phyloP scores from a whole-genome alignment of 1,284 basidiomycete genomes.

The Rhodotorula sp. region DNA sequence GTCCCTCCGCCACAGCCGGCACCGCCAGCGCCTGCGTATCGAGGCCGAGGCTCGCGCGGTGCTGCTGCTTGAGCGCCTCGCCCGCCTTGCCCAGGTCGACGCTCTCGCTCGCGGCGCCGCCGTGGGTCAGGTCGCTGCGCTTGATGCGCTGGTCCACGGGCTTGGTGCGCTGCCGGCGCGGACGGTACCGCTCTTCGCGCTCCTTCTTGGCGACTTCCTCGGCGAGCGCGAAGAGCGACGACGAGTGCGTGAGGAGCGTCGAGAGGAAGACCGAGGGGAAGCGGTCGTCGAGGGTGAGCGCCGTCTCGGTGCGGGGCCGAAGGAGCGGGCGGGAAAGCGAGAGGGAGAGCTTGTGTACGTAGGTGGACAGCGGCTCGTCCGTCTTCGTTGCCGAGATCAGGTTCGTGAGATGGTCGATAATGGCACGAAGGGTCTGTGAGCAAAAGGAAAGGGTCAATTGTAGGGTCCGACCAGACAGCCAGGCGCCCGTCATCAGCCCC shows the following conservation, averaged over 20 bases:
- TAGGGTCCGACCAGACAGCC: too few species aligned
- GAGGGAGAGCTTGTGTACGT: constrained; percentile 43
- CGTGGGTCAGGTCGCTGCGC: constrained; percentile 20
- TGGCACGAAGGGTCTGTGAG: constrained; percentile 17
- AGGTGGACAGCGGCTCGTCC: constrained; percentile 12
- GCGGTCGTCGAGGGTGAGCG: constrained; percentile 43
- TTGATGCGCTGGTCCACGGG: constrained; percentile 40
- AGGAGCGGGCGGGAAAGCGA: constrained; percentile 40
- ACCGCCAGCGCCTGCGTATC: not conserved
- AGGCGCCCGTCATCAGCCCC: too few species aligned
- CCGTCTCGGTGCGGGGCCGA: constrained; percentile 32
- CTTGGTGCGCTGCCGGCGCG: constrained; percentile 44
- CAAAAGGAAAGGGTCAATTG: too few species aligned
- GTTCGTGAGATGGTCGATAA: constrained; percentile 31
- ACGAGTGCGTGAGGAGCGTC: constrained; percentile 29
- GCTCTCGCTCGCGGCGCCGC: not conserved
- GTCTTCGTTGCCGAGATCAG: constrained; percentile 21
- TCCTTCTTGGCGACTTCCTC: constrained; percentile 24
- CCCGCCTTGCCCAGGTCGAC: constrained; percentile 16
- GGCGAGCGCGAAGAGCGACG: constrained; percentile 16
- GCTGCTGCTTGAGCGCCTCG: constrained; percentile 2
- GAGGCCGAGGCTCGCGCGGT: not conserved
- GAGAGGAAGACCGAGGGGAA: constrained; percentile 40
- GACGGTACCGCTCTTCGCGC: constrained; percentile 39
- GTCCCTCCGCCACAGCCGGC: not conserved